These are phyloP conservation scores for Fusarium irregulare DNA, from an alignment of 2,329 filamentous ascomycete genomes.

Conservation along the genomic window DNA sequence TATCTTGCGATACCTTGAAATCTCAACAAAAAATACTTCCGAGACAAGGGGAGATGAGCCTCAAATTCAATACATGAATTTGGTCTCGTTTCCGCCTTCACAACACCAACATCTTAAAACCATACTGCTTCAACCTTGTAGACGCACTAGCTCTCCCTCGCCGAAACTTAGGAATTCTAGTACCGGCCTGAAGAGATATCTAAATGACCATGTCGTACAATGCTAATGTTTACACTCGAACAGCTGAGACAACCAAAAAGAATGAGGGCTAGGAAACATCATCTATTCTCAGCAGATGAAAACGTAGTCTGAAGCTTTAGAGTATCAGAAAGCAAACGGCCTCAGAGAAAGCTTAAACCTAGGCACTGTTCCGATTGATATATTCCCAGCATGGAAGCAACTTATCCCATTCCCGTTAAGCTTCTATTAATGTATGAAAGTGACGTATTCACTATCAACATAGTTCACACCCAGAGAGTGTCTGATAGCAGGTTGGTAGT, in stretches of 20 bases:
- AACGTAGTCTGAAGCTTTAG: not conserved
- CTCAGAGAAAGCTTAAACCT: not conserved
- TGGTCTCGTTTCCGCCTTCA: conserved; percentile 1
- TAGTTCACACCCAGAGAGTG: not conserved
- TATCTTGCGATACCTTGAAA: not conserved
- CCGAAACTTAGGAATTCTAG: not conserved
- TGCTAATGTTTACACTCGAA: not conserved
- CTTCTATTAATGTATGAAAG: not conserved
- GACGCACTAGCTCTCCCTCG: conserved; percentile 19
- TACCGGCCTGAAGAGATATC: not conserved
- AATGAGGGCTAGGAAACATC: not conserved
- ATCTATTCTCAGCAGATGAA: not conserved
- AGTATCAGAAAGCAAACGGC: not conserved
- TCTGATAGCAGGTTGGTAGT: not conserved
- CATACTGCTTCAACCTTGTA: conserved; percentile 5
- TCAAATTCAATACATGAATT: not conserved
- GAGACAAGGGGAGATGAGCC: conserved; percentile 23
- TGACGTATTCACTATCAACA: not conserved
- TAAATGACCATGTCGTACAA: not conserved
- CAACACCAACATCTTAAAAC: conserved; percentile 22
- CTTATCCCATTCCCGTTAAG: not conserved
- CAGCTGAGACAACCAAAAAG: not conserved
- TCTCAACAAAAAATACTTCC: not conserved
- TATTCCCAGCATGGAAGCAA: not conserved
- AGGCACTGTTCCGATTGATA: not conserved